Evolutionary conservation across 805 yeast species (phyloP).

Genomic region (Myxozyma lipomycoides): DNA sequence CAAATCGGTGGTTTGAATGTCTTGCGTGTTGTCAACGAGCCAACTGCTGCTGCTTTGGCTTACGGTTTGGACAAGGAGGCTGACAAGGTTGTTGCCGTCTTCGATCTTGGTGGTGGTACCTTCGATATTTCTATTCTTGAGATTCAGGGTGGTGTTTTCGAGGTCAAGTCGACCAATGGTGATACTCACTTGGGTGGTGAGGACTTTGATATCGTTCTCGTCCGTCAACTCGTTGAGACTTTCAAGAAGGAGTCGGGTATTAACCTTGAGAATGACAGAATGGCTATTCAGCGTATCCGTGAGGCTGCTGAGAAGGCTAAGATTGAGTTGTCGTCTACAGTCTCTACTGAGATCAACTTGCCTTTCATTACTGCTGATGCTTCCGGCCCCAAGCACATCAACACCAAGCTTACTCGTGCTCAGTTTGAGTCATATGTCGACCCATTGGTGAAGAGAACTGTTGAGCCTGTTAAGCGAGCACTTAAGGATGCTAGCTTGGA

Average conservation of each 20-base stretch:
- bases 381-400: constrained; percentile 73
- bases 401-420: constrained; percentile 62
- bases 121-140: constrained; percentile 94
- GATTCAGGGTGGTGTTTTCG: constrained; percentile 96
- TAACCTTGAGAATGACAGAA: constrained; percentile 60
- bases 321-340: constrained; percentile 75
- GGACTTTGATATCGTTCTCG: constrained; percentile 82
- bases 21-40: constrained; percentile 84
- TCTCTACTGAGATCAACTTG: constrained; percentile 67
- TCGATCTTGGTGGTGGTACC: constrained; percentile 98
- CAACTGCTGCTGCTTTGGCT: constrained; percentile 91
- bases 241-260: constrained; percentile 73
- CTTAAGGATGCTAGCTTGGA: constrained; percentile 72
- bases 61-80: constrained; percentile 82
- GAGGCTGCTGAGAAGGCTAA: constrained; percentile 89
- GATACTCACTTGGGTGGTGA: constrained; percentile 93
- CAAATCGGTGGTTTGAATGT: constrained; percentile 92
- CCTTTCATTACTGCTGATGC: constrained; percentile 89
- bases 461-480: constrained; percentile 76
- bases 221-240: constrained; percentile 73
- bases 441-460: constrained; percentile 65
- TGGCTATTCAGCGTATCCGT: constrained; percentile 81
- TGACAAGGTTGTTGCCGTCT: constrained; percentile 85
- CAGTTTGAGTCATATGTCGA: constrained; percentile 66
- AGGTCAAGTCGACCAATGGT: constrained; percentile 96